Evolutionary conservation across 2,329 filamentous ascomycete species (phyloP), one percentile per base, ranked within the genome.

Genomic region (Neofusicoccum sp.): DNA sequence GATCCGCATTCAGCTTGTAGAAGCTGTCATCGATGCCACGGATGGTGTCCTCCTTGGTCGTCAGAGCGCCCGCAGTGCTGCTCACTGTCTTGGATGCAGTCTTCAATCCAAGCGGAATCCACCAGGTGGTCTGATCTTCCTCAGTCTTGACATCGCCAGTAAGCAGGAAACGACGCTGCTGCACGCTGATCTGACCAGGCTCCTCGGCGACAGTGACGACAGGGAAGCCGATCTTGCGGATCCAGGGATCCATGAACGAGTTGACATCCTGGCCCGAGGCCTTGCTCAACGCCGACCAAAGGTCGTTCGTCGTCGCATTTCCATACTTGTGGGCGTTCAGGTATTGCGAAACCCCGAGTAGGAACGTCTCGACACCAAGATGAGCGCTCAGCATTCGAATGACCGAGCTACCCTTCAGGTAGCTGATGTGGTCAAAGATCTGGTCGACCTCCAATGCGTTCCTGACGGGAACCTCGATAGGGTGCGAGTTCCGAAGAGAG

Each of bases 381-480:
- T 98, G 90, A 69, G 89, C 88, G 67, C 91, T 93, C 68, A 99
- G 79, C 95, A 99, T 99, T 71, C 95, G 89, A 71, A 99, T 95
- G 62, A 95, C 90, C 2, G 93, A 96, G 78, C 91, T 96, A 36
- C 95, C 95, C 80, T 99, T 98, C 64, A 96, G 82, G 73, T 98
- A 99, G 77, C 90, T 96, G 76, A 99, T 98, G 73, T 89, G 86
- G 74, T 99, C 95, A 71, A 99, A 99, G 66, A 98, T 96, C 75
- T 99, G 95, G 75, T 98, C 96, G 65, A 98, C 91, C 68, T 98
- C 95, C 9, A 98, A 84, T 31, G 93, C 95, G 73, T 97, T 93
- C 68, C 87, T 88, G 31, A 99, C 95, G 0, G 92, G 90, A 6
- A 99, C 95, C 75, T 99, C 93, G 67, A 99, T 97, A 7, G 95